Base-by-base conservation (phyloP, 106 monocot species). In the Dioscorea zingiberensis region DNA sequence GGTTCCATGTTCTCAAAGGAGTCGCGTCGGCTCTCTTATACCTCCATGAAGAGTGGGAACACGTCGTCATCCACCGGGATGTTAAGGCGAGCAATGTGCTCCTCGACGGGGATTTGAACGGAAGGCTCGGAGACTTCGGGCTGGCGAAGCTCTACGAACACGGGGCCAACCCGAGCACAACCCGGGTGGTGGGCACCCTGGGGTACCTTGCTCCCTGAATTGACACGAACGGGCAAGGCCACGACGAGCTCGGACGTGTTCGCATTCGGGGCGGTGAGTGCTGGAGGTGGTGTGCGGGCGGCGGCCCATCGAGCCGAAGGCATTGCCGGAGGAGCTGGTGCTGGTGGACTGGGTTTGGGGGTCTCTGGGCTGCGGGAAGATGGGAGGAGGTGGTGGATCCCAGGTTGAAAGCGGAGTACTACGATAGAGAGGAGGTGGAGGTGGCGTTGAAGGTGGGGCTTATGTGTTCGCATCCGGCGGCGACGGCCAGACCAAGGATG, bases 141-240 rank as follows among this genome's bases (percentile, higher is more conserved):
- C 72, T 86, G 15, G 86, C 86, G 0, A 76, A 68, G 69, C 78
- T 86, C 10, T 69, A 87, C 51, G 73, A 80, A 12, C 87, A 77
- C 60, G 83, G 83, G 0, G 15, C 66, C 47, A 83, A 77, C 32
- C 73, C 80, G 28, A 57, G 71, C 46, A 87, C 83, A 0, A 87
- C 87, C 17, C 75, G 65, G 4, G 66, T 87, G 13, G 76, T 87
- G 2, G 87, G 87, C 25, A 87, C 87, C 7, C 47, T 87, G 17
- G 87, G 87, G 3, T 87, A 87, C 59, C 67, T 87, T 0, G 87
- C 87, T 0, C 87, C 87, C 6, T n/a, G 87, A 87, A 73, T 62
- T 87, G 17, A 73, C 68, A 9, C 58, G 76, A 44, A 80, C 87
- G 10, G 83, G 87, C 6, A 83, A 65, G 54, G 76, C 80, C 9